A percentile compares a stretch with the other conserved stretches of the same genome.
Conservation (phyloP, 257 asterid genomes). For the Primulina tabacum region DNA sequence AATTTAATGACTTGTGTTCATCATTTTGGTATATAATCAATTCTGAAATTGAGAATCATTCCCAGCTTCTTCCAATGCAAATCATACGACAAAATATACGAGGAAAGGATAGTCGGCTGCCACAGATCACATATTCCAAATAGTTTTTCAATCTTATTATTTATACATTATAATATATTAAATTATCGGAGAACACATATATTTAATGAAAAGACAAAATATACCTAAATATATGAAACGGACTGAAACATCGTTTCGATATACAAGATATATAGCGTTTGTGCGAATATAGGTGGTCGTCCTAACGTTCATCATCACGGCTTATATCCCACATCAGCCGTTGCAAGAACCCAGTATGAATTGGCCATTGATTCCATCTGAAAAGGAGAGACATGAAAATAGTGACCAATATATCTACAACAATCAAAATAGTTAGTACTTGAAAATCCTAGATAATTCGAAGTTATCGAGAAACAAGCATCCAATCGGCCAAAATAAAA, state of each 20-base stretch:
- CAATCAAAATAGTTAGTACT: background rate
- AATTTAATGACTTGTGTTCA: no score
- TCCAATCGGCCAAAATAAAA: background rate
- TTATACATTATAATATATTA: no score
- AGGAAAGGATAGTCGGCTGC: no score
- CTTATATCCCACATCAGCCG: background rate
- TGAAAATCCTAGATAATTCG: background rate
- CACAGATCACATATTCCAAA: no score
- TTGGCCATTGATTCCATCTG: background rate
- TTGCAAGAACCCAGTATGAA: background rate
- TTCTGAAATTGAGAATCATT: no score
- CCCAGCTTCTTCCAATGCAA: no score
- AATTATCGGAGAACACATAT: no score
- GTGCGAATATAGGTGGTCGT: no score
- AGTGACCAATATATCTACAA: background rate
- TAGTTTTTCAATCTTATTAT: no score
- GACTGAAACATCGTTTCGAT: background rate
- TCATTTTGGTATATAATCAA: no score
- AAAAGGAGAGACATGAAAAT: background rate
- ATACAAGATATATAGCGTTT: background rate
- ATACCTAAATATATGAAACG: background rate
- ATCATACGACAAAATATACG: no score
- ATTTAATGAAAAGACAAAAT: background rate
- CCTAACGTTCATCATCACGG: background rate
- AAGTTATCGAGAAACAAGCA: background rate